Evolutionary conservation across 805 yeast genomes (phyloP).

Genomic region (Lachancea kluyveri): DNA sequence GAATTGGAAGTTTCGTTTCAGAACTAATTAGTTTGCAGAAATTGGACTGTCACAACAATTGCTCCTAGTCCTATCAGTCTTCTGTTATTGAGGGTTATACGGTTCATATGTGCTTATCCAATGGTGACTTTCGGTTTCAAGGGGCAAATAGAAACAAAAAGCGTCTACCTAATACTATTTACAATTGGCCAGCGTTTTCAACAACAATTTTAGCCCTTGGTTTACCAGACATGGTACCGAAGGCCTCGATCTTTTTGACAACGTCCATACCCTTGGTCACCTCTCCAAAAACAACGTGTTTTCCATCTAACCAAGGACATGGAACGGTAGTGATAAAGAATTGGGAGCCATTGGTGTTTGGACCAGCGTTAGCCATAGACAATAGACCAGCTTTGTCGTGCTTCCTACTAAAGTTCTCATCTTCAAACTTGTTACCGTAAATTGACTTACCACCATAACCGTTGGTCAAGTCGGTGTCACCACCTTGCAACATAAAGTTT

Average conservation of each 20-base stretch:
- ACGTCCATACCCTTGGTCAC: conserved; percentile 58
- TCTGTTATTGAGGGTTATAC: too few species aligned
- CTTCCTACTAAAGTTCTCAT: conserved; percentile 58
- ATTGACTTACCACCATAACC: conserved; percentile 93
- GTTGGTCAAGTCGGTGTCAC: conserved; percentile 78
- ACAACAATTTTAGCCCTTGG: conserved; percentile 60
- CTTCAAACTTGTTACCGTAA: conserved; percentile 61
- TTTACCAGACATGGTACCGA: conserved; percentile 62
- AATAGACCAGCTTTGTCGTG: conserved; percentile 78
- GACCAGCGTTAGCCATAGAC: conserved; percentile 93
- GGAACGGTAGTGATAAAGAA: conserved; percentile 81
- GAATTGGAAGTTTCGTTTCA: too few species aligned
- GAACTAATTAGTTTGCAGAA: too few species aligned
- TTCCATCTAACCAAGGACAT: conserved; percentile 74
- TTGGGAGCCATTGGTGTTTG: conserved; percentile 89
- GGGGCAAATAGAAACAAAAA: too few species aligned
- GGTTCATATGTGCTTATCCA: too few species aligned
- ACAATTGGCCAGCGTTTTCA: conserved; percentile 52
- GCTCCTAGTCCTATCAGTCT: too few species aligned
- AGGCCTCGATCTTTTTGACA: conserved; percentile 54
- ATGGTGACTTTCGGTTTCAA: too few species aligned
- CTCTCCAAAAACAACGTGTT: conserved; percentile 76
- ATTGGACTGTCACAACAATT: too few species aligned
- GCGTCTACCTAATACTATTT: too few species aligned
- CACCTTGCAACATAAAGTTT: conserved; percentile 95